These are phyloP conservation scores for Russula abietina DNA, from an alignment of 768 basidiomycete species.

Conservation along the genomic window DNA sequence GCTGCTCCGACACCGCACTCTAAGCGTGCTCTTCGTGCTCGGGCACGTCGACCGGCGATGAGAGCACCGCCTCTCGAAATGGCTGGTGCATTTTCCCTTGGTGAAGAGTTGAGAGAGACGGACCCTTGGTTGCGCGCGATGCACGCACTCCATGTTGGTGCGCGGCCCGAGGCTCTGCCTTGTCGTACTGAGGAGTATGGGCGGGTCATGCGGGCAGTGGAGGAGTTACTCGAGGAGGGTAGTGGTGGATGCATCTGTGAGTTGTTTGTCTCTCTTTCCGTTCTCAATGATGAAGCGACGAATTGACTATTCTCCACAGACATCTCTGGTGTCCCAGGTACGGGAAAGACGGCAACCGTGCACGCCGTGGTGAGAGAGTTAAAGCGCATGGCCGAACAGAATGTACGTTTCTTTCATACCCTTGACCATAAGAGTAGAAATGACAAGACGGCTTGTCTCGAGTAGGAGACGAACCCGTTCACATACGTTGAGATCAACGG, in stretches of 20 bases:
- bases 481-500: constrained; percentile 98
- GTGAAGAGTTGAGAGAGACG: constrained; percentile 55
- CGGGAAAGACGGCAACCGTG: constrained; percentile 97
- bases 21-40: constrained; percentile 22
- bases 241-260: constrained; percentile 93
- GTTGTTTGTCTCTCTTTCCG: constrained; percentile 31
- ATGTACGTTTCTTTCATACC: constrained; percentile 42
- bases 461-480: constrained; percentile 87
- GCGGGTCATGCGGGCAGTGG: constrained; percentile 66
- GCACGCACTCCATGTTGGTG: constrained; percentile 89
- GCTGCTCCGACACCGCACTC: constrained; percentile 32
- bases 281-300: background rate
- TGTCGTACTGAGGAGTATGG: constrained; percentile 85
- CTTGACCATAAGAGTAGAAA: background rate
- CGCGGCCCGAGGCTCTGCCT: constrained; percentile 82
- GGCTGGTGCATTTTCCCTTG: constrained; percentile 31
- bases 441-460: background rate
- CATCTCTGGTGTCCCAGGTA: constrained; percentile 97
- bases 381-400: constrained; percentile 78
- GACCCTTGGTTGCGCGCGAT: constrained; percentile 77
- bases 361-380: constrained; percentile 88
- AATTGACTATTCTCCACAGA: constrained; percentile 42
- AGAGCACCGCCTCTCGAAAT: constrained; percentile 35
- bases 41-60: constrained; percentile 22
- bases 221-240: constrained; percentile 84